Evolutionary conservation across 768 basidiomycete species (phyloP).

Genomic region (Mycena belliarum): DNA sequence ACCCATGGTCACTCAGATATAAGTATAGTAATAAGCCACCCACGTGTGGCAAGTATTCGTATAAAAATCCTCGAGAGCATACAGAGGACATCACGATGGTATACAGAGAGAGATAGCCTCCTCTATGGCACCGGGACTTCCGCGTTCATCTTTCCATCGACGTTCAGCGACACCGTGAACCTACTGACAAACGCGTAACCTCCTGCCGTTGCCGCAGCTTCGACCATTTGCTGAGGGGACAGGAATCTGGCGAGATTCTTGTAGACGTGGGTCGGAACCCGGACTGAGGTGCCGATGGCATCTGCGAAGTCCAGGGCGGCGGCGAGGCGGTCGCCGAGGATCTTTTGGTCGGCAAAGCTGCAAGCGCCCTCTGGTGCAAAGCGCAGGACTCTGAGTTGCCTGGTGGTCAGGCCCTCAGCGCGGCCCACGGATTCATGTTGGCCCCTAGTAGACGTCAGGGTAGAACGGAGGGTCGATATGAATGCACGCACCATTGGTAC

Average conservation of each 20-base stretch:
- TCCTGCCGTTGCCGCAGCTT: slow-evolving; percentile 30
- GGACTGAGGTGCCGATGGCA: slow-evolving; percentile 28
- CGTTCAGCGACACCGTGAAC: slow-evolving; percentile 29
- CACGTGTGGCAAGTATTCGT: too few relatives aligned
- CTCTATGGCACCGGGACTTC: slow-evolving; percentile 26
- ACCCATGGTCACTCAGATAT: not conserved
- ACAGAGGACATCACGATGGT: too few relatives aligned
- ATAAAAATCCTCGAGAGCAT: too few relatives aligned
- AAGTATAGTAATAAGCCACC: too few relatives aligned
- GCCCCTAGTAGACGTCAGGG: slow-evolving; percentile 22
- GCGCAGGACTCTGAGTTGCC: slow-evolving; percentile 29
- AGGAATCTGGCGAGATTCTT: slow-evolving; percentile 25
- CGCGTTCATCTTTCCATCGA: slow-evolving; percentile 31
- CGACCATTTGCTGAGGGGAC: slow-evolving; percentile 29
- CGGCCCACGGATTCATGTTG: slow-evolving; percentile 36
- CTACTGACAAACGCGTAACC: slow-evolving; percentile 34
- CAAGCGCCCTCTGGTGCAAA: slow-evolving; percentile 20
- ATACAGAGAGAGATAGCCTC: not conserved
- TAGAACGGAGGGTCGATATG: not conserved
- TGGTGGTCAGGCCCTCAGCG: slow-evolving; percentile 31
- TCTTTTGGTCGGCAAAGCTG: slow-evolving; percentile 12
- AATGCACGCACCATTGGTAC: slow-evolving; percentile 30
- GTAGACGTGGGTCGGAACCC: slow-evolving; percentile 28
- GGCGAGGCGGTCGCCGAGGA: slow-evolving; percentile 26
- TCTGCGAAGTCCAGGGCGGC: slow-evolving; percentile 32